Evolutionary conservation across 2,329 filamentous ascomycete genomes (phyloP).

Genomic region (Stachybotrys elegans): DNA sequence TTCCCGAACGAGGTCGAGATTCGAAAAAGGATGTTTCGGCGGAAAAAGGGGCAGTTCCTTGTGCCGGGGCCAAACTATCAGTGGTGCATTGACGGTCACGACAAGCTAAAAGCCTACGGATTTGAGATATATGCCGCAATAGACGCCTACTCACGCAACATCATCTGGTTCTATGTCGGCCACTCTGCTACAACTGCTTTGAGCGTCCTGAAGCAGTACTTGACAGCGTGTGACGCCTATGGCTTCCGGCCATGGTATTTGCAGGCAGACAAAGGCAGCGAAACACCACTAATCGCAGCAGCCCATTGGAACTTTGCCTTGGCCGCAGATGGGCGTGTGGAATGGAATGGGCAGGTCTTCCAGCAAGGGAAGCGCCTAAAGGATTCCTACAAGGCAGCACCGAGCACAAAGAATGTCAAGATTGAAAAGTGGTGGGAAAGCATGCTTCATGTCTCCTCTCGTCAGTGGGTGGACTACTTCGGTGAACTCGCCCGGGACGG

Average conservation of each 20-base stretch:
- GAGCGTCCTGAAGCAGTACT: conserved; percentile 6
- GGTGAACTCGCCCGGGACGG: conserved; percentile 5
- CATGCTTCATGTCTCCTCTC: conserved; percentile 1
- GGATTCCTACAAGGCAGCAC: conserved; percentile 2
- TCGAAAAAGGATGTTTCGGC: conserved; percentile 3
- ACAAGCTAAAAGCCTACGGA: conserved; percentile 8
- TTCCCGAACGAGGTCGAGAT: conserved; percentile 6
- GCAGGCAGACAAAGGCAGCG: conserved; percentile 3
- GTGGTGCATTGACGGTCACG: conserved; percentile 7
- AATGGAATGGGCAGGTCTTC: conserved; percentile 1
- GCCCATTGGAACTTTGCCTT: conserved; percentile 5
- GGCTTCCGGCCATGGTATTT: conserved; percentile 5
- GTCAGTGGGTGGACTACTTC: conserved; percentile 5
- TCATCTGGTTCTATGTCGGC: conserved; percentile 8
- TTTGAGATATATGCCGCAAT: conserved; percentile 9
- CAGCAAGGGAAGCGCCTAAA: conserved; percentile 2
- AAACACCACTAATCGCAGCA: conserved; percentile 1
- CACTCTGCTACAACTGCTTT: conserved; percentile 5
- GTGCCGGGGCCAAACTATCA: conserved; percentile 7
- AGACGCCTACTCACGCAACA: conserved; percentile 8
- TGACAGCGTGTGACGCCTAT: conserved; percentile 2
- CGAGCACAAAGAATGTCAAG: conserved; percentile 3
- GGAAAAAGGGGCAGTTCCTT: conserved; percentile 6
- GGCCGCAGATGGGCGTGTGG: conserved; percentile 1
- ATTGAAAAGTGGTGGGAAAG: conserved; percentile 4